Base-by-base conservation (phyloP, 257 asterid species). In the Plectranthus barbatus region DNA sequence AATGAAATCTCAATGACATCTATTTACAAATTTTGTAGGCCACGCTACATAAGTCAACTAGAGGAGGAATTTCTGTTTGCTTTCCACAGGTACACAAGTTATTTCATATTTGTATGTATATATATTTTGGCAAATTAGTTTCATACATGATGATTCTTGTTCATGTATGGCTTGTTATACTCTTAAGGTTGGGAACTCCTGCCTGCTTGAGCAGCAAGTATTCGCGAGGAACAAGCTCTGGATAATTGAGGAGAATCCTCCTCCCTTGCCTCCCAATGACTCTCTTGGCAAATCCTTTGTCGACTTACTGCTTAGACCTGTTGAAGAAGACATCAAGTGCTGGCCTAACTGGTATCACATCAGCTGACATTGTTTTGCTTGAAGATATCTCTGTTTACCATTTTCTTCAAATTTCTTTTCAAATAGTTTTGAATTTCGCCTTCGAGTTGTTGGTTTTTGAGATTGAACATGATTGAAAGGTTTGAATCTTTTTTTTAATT, bases 21-120 rank as follows among this genome's bases (percentile, higher is more conserved):
- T 58, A 39, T 39, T 60, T 62, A 23, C 23, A 50, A 47, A 57
- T 13, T 34, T 57, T 71, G 72, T 68, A 87, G 97, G 87, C 89
- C 21, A 72, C 81, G 62, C 73, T 87, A 19, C 85, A 87, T 33
- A 87, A 91, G 82, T 73, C 85, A 81, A 76, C 81, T 78, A 80
- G 94, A 45, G 97, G 97, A 60, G 97, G 97, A 51, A 87, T 91
- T 33, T 80, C 85, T 4, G 52, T 82, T 60, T 91, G 96, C 73
- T 91, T 91, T 77, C 95, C 97, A 19, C 95, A 85, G 95, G 97
- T 91, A 78, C 13, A 29, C 9, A 20, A 19, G 7, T 64, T n/a
- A 5, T 36, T 51, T n/a, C n/a, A n/a, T n/a, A n/a, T n/a, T n/a
- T n/a, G n/a, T n/a, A n/a, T n/a, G 44, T 29, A 39, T 63, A 20